Percentiles rank a stretch among this genome's conserved stretches.
Evolutionary conservation across 805 yeast genomes (phyloP).

Genomic region (Wickerhamomyces silvicola): DNA sequence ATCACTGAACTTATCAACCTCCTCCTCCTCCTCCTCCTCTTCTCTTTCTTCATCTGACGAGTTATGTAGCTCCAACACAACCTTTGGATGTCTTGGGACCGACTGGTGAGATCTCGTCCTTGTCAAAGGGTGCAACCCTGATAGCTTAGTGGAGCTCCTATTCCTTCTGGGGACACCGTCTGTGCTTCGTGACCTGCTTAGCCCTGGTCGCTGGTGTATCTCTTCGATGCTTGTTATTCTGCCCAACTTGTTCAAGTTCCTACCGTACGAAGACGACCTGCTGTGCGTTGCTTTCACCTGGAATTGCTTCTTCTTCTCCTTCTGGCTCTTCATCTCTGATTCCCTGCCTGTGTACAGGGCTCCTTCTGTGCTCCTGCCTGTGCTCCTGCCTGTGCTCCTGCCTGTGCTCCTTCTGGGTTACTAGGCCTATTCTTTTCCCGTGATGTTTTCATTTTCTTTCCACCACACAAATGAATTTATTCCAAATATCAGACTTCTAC

Average conservation of each 20-base stretch:
- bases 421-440: not conserved
- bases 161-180: constrained; percentile 16
- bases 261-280: constrained; percentile 21
- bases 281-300: constrained; percentile 15
- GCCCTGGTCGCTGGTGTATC: constrained; percentile 14
- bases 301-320: constrained; percentile 17
- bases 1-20: constrained; percentile 21
- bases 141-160: constrained; percentile 17
- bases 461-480: constrained; percentile 44
- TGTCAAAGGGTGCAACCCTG: constrained; percentile 16
- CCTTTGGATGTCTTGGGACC: constrained; percentile 4
- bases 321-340: not conserved
- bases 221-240: constrained; percentile 18
- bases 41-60: constrained; percentile 8
- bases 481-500: constrained; percentile 39
- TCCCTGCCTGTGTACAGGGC: too few relatives aligned
- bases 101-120: constrained; percentile 17
- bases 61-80: constrained; percentile 1
- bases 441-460: not conserved
- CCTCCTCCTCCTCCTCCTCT: constrained; percentile 17
- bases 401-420: constrained; percentile 4
- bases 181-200: constrained; percentile 20
- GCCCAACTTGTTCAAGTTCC: constrained; percentile 19
- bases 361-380: constrained; percentile 5
- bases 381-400: constrained; percentile 5